Base-by-base conservation (phyloP, 2,329 filamentous ascomycete species). In the Colletotrichum camelliae region DNA sequence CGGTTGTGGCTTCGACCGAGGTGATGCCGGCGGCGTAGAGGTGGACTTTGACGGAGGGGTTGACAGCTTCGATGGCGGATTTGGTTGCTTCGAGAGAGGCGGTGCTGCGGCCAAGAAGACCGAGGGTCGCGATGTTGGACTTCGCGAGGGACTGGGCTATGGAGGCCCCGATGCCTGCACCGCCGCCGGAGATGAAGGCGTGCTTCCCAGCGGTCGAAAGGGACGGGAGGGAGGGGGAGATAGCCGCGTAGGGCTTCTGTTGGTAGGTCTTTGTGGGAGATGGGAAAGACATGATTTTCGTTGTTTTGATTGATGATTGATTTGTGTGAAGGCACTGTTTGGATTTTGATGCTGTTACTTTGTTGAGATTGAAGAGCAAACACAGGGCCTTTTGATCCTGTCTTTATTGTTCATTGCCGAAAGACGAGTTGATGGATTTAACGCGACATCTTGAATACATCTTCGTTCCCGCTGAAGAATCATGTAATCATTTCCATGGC, bases 141-240 rank as follows among this genome's bases (percentile, higher is more conserved):
- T 70, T 72, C 8, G 87, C 88, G 81, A 87, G 87, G 57, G 83
- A 81, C 31, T 80, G 81, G 18, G 86, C 83, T 73, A 88, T 86
- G 1, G 83, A 85, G n/a, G 84, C 85, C 1, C 88, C 88, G 64
- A 90, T 86, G 0, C 88, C 88, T 64, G 88, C 86, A 7, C 89
- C 89, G 18, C 89, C 89, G n/a, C 89, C 89, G 1, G 89, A 91
- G 62, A 91, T 87, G 35, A 90, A 74, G 58, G 90, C 88, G 1
- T 85, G 87, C 77, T 89, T 90, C 57, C 83, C 85, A 10, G 81
- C 67, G 1, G 78, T 77, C 1, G 74, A 80, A 4, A 85, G 79
- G 27, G 80, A 72, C 0, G 80, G 78, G 1, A 78, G 78, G 1
- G 65, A 33, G 1, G 83, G 80, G 35, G 78, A 77, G 55, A 84